Conservation (phyloP, 768 basidiomycete genomes). For the Tulasnella sp. region DNA sequence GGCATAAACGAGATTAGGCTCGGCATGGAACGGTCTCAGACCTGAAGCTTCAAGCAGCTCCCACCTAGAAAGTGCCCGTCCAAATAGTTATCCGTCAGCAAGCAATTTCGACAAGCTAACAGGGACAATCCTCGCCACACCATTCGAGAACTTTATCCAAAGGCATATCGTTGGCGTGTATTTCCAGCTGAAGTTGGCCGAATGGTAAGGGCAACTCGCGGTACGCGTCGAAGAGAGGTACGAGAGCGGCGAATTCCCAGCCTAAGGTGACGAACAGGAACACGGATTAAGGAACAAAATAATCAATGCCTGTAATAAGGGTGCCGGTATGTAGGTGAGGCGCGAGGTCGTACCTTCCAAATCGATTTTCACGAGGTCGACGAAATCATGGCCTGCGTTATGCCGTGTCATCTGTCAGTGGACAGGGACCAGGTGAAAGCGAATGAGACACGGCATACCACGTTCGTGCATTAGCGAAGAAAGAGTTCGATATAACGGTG, state of each 20-base stretch:
- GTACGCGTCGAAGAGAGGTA: neutral
- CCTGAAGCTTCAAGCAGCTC: slow-evolving; percentile 16
- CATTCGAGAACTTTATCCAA: slow-evolving; percentile 51
- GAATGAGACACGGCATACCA: slow-evolving; percentile 24
- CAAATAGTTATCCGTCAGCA: neutral
- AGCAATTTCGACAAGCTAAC: too few relatives aligned
- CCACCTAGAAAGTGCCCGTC: neutral
- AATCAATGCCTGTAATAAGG: slow-evolving; percentile 26
- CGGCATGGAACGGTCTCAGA: slow-evolving; percentile 13
- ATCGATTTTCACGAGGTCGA: slow-evolving; percentile 21
- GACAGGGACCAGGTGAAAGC: neutral
- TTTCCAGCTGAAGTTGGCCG: slow-evolving; percentile 22
- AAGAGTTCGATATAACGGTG: slow-evolving; percentile 40
- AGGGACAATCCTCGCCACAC: slow-evolving; percentile 24
- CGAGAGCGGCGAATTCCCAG: slow-evolving; percentile 15
- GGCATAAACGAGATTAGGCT: slow-evolving; percentile 17
- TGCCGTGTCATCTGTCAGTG: neutral
- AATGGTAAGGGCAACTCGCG: slow-evolving; percentile 25
- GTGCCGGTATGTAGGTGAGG: slow-evolving; percentile 37
- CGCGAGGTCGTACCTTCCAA: slow-evolving; percentile 29
- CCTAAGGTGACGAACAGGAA: slow-evolving; percentile 7
- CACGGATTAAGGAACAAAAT: slow-evolving; percentile 24
- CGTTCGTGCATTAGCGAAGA: slow-evolving; percentile 17
- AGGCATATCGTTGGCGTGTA: slow-evolving; percentile 34
- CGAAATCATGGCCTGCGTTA: slow-evolving; percentile 31